phyloP scores from a whole-genome alignment of 306 rosid species.

The Vigna hirtella region DNA sequence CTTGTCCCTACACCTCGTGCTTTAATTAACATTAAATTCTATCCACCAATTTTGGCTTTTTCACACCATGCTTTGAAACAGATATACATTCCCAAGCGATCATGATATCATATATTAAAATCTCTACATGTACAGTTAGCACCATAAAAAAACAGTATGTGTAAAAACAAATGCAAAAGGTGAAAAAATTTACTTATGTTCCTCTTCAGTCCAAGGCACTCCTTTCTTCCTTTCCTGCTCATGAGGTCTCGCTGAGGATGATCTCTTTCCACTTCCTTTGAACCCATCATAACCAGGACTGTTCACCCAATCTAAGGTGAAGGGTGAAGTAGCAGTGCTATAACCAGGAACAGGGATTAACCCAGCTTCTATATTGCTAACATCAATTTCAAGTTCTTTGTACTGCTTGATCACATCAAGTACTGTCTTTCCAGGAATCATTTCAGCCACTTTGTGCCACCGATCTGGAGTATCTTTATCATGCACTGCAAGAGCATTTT shows the following conservation, averaged over 20 bases:
- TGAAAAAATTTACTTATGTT: constrained; percentile 73
- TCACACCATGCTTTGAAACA: constrained; percentile 29
- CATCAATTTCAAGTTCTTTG: constrained; percentile 76
- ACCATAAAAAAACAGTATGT: not conserved
- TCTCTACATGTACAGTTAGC: not conserved
- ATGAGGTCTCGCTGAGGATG: constrained; percentile 54
- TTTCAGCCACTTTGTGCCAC: constrained; percentile 84
- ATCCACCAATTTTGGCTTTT: constrained; percentile 23
- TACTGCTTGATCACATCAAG: constrained; percentile 77
- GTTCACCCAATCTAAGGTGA: constrained; percentile 80
- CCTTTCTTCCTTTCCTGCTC: constrained; percentile 94
- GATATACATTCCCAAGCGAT: constrained; percentile 5
- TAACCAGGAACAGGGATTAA: constrained; percentile 83
- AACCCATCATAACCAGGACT: constrained; percentile 62
- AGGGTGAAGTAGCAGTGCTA: constrained; percentile 51
- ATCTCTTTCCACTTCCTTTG: constrained; percentile 66
- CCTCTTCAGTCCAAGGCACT: constrained; percentile 97
- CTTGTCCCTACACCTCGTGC: constrained; percentile 35
- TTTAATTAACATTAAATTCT: constrained; percentile 8
- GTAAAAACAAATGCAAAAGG: constrained; percentile 10
- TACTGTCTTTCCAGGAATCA: constrained; percentile 84
- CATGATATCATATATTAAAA: not conserved
- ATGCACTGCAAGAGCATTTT: constrained; percentile 84
- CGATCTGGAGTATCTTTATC: constrained; percentile 83
- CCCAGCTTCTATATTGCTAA: constrained; percentile 86